Evolutionary conservation across 2,329 filamentous ascomycete species (phyloP).

Genomic region (Diaporthe australafricana): DNA sequence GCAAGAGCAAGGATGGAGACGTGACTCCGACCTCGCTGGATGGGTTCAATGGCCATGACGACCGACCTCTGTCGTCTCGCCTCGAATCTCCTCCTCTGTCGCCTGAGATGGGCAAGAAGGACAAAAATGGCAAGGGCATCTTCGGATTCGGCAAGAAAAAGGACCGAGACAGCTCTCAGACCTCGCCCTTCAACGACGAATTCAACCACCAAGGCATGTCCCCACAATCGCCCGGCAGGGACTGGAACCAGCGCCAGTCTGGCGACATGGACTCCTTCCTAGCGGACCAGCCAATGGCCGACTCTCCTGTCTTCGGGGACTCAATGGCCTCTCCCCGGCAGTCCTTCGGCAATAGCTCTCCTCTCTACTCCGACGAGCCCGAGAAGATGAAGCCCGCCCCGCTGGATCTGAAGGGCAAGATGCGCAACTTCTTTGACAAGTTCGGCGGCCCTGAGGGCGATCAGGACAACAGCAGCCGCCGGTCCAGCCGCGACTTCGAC

Average conservation of each 20-base stretch:
- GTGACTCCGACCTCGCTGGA: neutral
- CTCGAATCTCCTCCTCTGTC: neutral
- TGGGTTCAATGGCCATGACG: neutral
- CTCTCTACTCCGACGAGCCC: neutral
- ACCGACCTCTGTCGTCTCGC: neutral
- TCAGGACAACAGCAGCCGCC: neutral
- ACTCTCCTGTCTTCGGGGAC: neutral
- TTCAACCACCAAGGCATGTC: neutral
- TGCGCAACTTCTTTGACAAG: conserved; percentile 29
- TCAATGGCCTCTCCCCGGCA: neutral
- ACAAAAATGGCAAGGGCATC: neutral
- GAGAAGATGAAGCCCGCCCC: conserved; percentile 17
- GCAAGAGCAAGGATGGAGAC: neutral
- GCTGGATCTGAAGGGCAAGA: conserved; percentile 6
- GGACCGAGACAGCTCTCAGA: neutral
- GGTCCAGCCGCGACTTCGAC: neutral
- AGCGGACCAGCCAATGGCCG: neutral
- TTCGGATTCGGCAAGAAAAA: conserved; percentile 1
- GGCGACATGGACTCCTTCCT: neutral
- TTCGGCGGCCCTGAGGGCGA: neutral
- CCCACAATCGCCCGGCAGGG: neutral
- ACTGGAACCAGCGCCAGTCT: neutral
- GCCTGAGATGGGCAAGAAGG: conserved; percentile 3
- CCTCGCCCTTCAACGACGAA: neutral
- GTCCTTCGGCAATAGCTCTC: neutral